A percentile compares a stretch with the other conserved stretches of the same genome.
Conservation (phyloP, 169 alveolate species). For the Plasmodium gaboni region DNA sequence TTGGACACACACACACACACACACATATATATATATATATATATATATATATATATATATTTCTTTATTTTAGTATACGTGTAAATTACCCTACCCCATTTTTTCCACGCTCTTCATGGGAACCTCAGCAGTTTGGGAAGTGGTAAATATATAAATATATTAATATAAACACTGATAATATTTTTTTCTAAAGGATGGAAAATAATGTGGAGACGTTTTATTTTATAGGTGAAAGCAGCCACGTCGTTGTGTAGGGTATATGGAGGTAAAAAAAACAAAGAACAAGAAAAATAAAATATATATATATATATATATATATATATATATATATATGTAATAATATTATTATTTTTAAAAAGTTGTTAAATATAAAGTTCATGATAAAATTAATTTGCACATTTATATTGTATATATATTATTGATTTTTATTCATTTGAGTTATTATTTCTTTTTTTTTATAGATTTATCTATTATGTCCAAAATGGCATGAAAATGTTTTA, state of each 20-base stretch:
- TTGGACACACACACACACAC: too few species aligned
- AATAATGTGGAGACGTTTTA: conserved; percentile 1
- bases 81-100: conserved; percentile 91
- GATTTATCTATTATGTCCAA: conserved; percentile 68
- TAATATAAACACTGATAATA: not conserved
- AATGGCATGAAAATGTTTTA: conserved; percentile 25
- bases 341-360: too few species aligned
- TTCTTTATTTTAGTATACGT: conserved; percentile 82
- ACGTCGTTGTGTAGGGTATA: conserved; percentile 82
- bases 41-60: not conserved
- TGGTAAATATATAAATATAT: conserved; percentile 73
- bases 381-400: too few species aligned
- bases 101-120: conserved; percentile 88
- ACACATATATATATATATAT: too few species aligned
- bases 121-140: conserved; percentile 89
- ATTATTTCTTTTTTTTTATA: not conserved
- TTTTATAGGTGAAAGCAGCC: conserved; percentile 79
- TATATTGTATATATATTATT: too few species aligned
- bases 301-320: not conserved
- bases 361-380: too few species aligned
- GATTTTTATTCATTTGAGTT: not conserved
- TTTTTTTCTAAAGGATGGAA: not conserved
- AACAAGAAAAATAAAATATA: conserved; percentile 24
- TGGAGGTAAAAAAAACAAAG: conserved; percentile 74
- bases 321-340: too few species aligned